These are phyloP conservation scores for Priceomyces melissophilus DNA, from an alignment of 805 yeast genomes.

Conservation along the genomic window DNA sequence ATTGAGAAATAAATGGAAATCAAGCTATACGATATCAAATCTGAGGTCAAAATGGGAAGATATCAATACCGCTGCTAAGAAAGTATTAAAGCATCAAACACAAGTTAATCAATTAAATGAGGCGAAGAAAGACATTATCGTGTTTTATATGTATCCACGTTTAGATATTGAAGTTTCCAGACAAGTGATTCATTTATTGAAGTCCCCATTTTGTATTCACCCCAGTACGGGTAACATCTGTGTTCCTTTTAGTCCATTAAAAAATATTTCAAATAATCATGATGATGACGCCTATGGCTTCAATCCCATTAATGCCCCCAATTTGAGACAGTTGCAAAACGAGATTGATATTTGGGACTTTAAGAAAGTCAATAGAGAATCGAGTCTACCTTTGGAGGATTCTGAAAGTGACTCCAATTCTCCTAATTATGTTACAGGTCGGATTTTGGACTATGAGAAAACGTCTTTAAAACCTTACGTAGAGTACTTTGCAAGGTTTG, in stretches of 20 bases:
- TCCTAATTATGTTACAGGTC: conserved; percentile 8
- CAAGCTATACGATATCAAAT: conserved; percentile 29
- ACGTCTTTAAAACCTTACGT: conserved; percentile 72
- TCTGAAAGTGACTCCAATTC: conserved; percentile 17
- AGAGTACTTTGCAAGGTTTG: conserved; percentile 62
- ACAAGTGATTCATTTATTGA: conserved; percentile 85
- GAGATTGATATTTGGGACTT: conserved; percentile 57
- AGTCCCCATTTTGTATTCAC: conserved; percentile 95
- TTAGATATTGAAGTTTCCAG: conserved; percentile 90
- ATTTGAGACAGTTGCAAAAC: conserved; percentile 55
- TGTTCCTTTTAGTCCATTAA: conserved; percentile 70
- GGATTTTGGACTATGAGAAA: conserved; percentile 49
- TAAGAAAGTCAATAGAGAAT: conserved; percentile 25
- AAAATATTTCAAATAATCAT: conserved; percentile 28
- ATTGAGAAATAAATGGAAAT: conserved; percentile 57
- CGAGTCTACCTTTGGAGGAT: conserved; percentile 21
- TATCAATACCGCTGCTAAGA: conserved; percentile 52
- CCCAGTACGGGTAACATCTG: conserved; percentile 95
- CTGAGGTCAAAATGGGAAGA: conserved; percentile 77
- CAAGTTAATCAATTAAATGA: conserved; percentile 53
- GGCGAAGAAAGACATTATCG: conserved; percentile 77
- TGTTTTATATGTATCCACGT: conserved; percentile 83
- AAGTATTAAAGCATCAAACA: conserved; percentile 39
- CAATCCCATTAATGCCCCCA: conserved; percentile 79
- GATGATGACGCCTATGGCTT: conserved; percentile 51